Evolutionary conservation across 345 rosid genomes (phyloP).

Genomic region (Gossypium bickii): DNA sequence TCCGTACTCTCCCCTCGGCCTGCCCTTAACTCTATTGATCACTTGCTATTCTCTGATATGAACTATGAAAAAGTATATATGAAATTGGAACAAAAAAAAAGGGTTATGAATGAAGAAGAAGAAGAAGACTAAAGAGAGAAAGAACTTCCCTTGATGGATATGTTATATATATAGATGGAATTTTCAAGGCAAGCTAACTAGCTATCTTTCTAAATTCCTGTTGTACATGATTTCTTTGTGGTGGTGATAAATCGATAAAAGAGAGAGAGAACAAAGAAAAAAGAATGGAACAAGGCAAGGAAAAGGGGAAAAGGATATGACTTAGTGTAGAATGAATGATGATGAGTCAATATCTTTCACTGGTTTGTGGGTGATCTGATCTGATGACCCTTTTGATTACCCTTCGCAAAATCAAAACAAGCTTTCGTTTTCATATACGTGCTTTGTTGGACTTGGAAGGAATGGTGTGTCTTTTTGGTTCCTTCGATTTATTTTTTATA

Average conservation of each 20-base stretch:
- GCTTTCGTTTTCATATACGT: conserved; percentile 8
- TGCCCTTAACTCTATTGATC: conserved; percentile 1
- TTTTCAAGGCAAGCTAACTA: neutral
- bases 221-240: neutral
- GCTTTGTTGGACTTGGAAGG: neutral
- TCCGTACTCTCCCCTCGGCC: neutral
- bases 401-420: neutral
- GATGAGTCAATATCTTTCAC: conserved; percentile 25
- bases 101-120: neutral
- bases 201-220: no score
- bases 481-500: neutral
- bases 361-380: neutral
- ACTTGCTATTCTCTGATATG: conserved; percentile 6
- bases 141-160: neutral
- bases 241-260: neutral
- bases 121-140: neutral
- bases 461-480: neutral
- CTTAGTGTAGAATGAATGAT: neutral
- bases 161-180: neutral
- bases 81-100: neutral
- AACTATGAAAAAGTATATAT: neutral
- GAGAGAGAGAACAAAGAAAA: neutral
- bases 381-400: neutral
- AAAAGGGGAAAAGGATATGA: neutral
- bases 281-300: neutral